Percentiles rank a stretch among this genome's conserved stretches.
Conservation (phyloP, 2,329 filamentous ascomycete species). For the Rosellinia necatrix region DNA sequence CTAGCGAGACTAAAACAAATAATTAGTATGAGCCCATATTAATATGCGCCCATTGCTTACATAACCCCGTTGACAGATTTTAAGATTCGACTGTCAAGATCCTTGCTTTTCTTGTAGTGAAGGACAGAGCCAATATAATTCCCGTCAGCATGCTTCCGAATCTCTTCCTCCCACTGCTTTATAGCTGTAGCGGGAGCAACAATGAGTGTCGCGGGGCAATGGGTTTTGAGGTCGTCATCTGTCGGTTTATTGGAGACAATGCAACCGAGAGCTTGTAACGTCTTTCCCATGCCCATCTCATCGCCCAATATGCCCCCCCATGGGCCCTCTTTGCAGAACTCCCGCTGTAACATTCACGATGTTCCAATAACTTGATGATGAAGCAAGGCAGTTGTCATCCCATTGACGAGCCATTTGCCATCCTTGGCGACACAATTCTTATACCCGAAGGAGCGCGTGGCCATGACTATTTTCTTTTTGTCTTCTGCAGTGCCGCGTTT, state of each 20-base stretch:
- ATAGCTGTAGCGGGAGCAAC: constrained; percentile 17
- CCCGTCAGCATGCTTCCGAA: not conserved
- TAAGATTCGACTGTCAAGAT: not conserved
- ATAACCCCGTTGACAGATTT: not conserved
- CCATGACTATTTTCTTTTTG: constrained; percentile 6
- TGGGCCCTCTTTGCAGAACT: constrained; percentile 8
- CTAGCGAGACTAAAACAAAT: constrained; percentile 10
- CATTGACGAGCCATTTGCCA: constrained; percentile 20
- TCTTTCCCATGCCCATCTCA: constrained; percentile 29
- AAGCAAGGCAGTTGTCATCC: constrained; percentile 13
- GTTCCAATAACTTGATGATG: constrained; percentile 18
- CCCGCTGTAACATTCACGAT: constrained; percentile 20
- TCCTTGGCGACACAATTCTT: constrained; percentile 9
- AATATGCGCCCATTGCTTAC: not conserved
- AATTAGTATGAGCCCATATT: not conserved
- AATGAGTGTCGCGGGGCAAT: constrained; percentile 11
- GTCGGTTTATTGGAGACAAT: constrained; percentile 14
- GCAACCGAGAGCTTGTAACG: constrained; percentile 13
- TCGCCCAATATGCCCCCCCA: constrained; percentile 22
- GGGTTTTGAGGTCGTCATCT: not conserved
- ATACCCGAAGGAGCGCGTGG: constrained; percentile 12
- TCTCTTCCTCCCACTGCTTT: constrained; percentile 19
- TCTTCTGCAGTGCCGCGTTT: not conserved
- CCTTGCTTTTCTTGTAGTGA: constrained; percentile 6
- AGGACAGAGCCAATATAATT: not conserved